Evolutionary conservation across 495 filamentous ascomycete species (phyloP).

Genomic region (Aspergillus biplanus): DNA sequence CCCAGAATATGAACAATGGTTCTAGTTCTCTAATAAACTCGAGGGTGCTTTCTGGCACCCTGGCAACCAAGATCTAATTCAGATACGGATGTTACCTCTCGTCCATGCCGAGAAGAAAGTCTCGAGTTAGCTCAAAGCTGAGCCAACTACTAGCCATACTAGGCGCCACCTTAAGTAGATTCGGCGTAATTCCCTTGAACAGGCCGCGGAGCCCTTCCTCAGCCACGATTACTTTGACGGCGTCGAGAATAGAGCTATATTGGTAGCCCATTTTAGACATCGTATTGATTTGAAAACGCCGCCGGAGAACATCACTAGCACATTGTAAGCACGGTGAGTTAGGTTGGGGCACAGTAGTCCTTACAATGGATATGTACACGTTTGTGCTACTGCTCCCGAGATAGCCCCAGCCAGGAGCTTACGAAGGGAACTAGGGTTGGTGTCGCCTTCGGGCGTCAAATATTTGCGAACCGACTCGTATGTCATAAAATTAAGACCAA

Average conservation of each 20-base stretch:
- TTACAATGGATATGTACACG: conserved; percentile 97
- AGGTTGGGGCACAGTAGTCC: conserved; percentile 31
- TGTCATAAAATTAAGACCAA: conserved; percentile 97
- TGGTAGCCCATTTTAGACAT: conserved; percentile 99
- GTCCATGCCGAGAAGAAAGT: conserved; percentile 71
- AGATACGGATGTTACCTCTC: conserved; percentile 31
- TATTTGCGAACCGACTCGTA: conserved; percentile 87
- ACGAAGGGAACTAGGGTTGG: conserved; percentile 75
- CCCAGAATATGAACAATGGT: neutral
- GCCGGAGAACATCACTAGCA: conserved; percentile 84
- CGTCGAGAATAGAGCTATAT: conserved; percentile 86
- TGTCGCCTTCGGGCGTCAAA: conserved; percentile 84
- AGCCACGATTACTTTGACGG: conserved; percentile 75
- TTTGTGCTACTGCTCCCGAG: conserved; percentile 95
- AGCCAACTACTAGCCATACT: conserved; percentile 99
- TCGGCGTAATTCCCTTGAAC: conserved; percentile 93
- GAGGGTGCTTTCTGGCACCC: too few species aligned
- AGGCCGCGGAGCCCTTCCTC: conserved; percentile 78
- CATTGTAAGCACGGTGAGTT: conserved; percentile 15
- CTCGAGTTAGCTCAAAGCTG: conserved; percentile 90
- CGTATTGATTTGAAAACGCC: conserved; percentile 97
- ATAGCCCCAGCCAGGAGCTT: conserved; percentile 90
- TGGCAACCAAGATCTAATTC: neutral
- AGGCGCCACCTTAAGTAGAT: conserved; percentile 93
- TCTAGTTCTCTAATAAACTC: too few species aligned